phyloP scores from a whole-genome alignment of 192 early-diverging fungal genomes.

The Coemansia sp. region DNA sequence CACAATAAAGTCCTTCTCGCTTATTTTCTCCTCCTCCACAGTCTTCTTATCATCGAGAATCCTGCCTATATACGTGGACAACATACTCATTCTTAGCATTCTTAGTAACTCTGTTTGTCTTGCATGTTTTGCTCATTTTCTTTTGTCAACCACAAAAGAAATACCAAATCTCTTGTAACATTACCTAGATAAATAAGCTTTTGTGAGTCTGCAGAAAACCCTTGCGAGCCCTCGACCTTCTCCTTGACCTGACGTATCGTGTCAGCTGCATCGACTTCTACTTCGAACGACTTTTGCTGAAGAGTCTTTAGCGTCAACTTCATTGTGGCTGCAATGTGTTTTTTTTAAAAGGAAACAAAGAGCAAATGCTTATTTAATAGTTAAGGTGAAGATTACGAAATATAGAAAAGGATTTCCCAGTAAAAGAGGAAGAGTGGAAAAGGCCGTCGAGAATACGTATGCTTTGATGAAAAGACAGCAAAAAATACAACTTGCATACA shows the following conservation, averaged over 20 bases:
- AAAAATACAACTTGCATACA: no score
- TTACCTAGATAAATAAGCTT: conserved; percentile 83
- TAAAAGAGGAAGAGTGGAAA: no score
- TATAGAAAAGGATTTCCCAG: no score
- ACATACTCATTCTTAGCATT: no score
- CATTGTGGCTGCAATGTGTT: conserved; percentile 32
- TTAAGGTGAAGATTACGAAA: no score
- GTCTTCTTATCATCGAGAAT: conserved; percentile 79
- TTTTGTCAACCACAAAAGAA: no score
- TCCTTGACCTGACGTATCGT: conserved; percentile 75
- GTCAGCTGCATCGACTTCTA: conserved; percentile 73
- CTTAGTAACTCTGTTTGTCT: no score
- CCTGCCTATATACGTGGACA: no score
- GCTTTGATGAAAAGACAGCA: no score
- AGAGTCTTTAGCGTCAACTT: conserved; percentile 90
- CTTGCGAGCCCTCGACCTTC: conserved; percentile 72
- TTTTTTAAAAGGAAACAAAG: no score
- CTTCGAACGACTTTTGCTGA: conserved; percentile 76
- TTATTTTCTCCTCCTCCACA: conserved; percentile 72
- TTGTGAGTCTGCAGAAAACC: conserved; percentile 68
- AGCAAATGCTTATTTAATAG: neutral
- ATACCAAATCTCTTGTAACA: conserved; percentile 36
- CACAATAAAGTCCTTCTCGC: conserved; percentile 93
- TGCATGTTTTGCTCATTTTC: no score
- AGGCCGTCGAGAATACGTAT: no score